These are phyloP conservation scores for Metschnikowia henanensis DNA, from an alignment of 805 yeast species.

Conservation along the genomic window DNA sequence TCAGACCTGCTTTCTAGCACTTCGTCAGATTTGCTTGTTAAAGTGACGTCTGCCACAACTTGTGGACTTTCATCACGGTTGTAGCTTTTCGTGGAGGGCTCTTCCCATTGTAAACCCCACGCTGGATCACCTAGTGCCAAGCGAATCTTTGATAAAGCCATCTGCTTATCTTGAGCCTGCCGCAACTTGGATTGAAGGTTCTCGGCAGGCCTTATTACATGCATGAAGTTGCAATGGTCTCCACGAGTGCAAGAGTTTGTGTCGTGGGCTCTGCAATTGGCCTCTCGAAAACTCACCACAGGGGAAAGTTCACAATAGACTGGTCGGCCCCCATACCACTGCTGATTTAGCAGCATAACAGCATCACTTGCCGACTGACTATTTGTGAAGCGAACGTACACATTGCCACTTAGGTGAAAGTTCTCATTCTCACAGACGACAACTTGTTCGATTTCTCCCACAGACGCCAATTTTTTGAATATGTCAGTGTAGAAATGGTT, in stretches of 20 bases:
- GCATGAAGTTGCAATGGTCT: slow-evolving; percentile 85
- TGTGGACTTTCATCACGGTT: slow-evolving; percentile 1
- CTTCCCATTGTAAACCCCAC: slow-evolving; percentile 22
- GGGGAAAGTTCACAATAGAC: slow-evolving; percentile 80
- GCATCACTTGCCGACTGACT: slow-evolving; percentile 62
- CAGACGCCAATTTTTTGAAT: slow-evolving; percentile 54
- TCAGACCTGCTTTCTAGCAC: neutral
- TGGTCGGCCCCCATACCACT: slow-evolving; percentile 84
- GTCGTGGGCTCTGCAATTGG: slow-evolving; percentile 75
- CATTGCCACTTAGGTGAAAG: slow-evolving; percentile 84
- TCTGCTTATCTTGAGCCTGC: slow-evolving; percentile 36
- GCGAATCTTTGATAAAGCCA: slow-evolving; percentile 17
- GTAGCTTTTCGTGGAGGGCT: slow-evolving; percentile 12
- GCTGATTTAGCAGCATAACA: slow-evolving; percentile 58
- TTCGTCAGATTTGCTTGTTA: neutral
- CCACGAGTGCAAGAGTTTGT: slow-evolving; percentile 70
- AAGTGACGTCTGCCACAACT: neutral
- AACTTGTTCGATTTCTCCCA: slow-evolving; percentile 57
- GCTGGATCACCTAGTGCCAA: slow-evolving; percentile 12
- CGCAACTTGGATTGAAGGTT: slow-evolving; percentile 42
- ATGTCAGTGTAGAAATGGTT: slow-evolving; percentile 71
- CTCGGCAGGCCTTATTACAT: slow-evolving; percentile 57
- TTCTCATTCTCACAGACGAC: slow-evolving; percentile 82
- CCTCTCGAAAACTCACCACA: slow-evolving; percentile 65
- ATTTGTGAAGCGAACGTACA: slow-evolving; percentile 61